Base-by-base conservation (phyloP, 2,329 filamentous ascomycete genomes). In the Scedosporium dehoogii region DNA sequence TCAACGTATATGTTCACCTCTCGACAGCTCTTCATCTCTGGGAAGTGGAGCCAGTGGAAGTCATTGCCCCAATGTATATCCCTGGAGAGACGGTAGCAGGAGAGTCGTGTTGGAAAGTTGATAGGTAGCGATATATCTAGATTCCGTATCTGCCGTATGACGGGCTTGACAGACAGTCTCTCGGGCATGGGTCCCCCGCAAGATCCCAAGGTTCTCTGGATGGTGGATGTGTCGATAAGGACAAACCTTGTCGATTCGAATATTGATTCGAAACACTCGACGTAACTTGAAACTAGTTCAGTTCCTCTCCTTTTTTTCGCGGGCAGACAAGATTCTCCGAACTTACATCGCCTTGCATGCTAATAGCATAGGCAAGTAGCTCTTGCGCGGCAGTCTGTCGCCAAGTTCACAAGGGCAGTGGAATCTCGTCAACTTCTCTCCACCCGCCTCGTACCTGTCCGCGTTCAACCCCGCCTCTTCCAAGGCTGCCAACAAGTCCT, bases 241-340 rank as follows among this genome's bases (percentile, higher is more conserved):
- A 64, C 21, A 18, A 64, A 64, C 16, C 60, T 62, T 29, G 63
- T 64, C 16, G 23, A 62, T 3, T 59, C 56, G 60, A 59, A 64
- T 1, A 61, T 62, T 2, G 63, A 59, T 18, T 59, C 44, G 18
- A 64, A 38, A 21, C 60, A 56, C 27, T 64, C 63, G 6, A 21
- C 18, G 16, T 56, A 62, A 7, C 60, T 64, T 6, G 14, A 59
- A 38, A 38, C 33, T 38, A 2, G 33, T 38, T 38, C 9, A 38
- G 33, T 10, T 5, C 33, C 9, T 38, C 33, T 9, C 1, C 9
- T 7, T 7, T 10, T 10, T 38, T 3, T 38, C 4, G 3, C 33
- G 33, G 12, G 9, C 9, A 38, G 6, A 12, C 33, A 38, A 38
- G 33, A 38, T 38, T 38, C 9, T 38, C 33, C 33, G 7, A 5